Conservation (phyloP, 441 rosid species). For the Pelargonium fulgidum region DNA sequence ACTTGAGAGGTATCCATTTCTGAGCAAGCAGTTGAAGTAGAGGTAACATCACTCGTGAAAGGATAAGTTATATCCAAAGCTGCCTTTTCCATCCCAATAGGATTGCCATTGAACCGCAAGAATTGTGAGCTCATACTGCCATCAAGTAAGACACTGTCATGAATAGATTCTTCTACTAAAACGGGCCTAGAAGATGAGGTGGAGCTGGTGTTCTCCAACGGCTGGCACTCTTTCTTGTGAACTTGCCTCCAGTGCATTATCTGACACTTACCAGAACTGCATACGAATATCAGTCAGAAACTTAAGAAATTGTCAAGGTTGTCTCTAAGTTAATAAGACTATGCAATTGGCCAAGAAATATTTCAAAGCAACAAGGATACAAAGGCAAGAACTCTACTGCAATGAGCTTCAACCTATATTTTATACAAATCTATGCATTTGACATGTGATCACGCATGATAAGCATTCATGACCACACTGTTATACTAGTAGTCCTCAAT, state of each 20-base stretch:
- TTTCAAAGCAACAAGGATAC: no score
- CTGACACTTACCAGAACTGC: slow-evolving; percentile 88
- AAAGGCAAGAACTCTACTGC: no score
- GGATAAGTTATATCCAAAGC: slow-evolving; percentile 23
- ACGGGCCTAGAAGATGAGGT: slow-evolving; percentile 34
- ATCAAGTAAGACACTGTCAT: slow-evolving; percentile 17
- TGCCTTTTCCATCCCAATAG: slow-evolving; percentile 27
- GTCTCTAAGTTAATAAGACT: no score
- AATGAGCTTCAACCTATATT: no score
- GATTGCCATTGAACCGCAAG: slow-evolving; percentile 28
- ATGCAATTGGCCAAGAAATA: no score
- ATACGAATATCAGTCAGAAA: slow-evolving; percentile 1
- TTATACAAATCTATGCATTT: no score
- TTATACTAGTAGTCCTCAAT: no score
- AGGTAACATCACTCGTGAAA: slow-evolving; percentile 23
- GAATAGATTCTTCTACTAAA: slow-evolving; percentile 31
- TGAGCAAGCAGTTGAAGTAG: slow-evolving; percentile 27
- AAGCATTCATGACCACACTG: no score
- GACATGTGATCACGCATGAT: no score
- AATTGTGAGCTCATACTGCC: slow-evolving; percentile 30
- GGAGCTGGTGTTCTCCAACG: slow-evolving; percentile 33
- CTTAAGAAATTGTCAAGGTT: no score
- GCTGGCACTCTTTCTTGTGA: slow-evolving; percentile 65
- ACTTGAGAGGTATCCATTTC: slow-evolving; percentile 36
- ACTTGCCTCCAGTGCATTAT: slow-evolving; percentile 84